Evolutionary conservation across 768 basidiomycete species (phyloP), one percentile per base, ranked within the genome.

Genomic region (Rhizopogon sp.): DNA sequence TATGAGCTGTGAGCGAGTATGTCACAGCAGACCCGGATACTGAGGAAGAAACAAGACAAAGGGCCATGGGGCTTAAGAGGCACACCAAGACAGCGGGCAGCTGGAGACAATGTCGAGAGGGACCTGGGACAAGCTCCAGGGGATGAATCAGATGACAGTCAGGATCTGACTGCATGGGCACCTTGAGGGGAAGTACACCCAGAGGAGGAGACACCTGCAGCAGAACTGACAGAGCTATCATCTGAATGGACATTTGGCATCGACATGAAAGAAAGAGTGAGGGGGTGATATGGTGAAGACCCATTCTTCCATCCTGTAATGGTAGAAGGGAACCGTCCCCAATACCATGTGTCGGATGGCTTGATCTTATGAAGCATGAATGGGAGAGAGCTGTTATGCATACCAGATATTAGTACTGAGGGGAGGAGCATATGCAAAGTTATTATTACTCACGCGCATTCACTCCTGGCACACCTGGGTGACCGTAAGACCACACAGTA

Each of bases 231-330:
- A 29, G 50, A 56, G 52, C 4, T 61, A 13, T 0, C 57, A 42
- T 49, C 25, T 7, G 52, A 56, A 55, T 56, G 56, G 50, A 46
- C 54, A 22, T 54, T 39, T 25, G 25, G 20, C 5, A 16, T 54
- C 20, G 53, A 68, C 42, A 43, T 70, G 0, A 55, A 50, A 0
- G 42, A 43, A 5, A 39, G 37, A 9, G 37, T 69, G 25, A 47
- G 61, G 3, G 50, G 57, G 1, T 53, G 59, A 1, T 63, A 69
- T 42, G 53, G 25, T 5, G 54, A 60, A 6, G 56, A 57, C 51
- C 62, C 62, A 39, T 66, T 71, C 55, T 72, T 72, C 37, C 42
- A 39, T 11, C 16, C 44, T 6, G 44, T 63, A 43, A 22, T 66
- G 39, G 25, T 3, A 2, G 25, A 3, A 3, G 40, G 46, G 33